phyloP scores from a whole-genome alignment of 2,329 filamentous ascomycete species.

The Aspergillus sp. region DNA sequence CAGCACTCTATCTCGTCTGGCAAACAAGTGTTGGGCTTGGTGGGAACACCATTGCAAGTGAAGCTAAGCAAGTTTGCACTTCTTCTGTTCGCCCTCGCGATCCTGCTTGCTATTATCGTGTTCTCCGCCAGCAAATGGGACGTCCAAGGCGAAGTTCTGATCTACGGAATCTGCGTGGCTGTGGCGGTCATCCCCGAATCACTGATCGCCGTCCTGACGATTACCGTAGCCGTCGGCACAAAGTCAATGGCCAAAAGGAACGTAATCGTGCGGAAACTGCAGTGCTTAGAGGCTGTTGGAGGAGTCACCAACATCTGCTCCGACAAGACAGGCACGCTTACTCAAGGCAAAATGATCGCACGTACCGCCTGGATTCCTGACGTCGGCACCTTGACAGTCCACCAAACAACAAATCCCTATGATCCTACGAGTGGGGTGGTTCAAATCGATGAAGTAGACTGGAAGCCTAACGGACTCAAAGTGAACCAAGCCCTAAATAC shows the following conservation, averaged over 20 bases:
- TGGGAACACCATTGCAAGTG: slow-evolving; percentile 78
- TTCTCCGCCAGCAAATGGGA: slow-evolving; percentile 59
- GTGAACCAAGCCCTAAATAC: slow-evolving; percentile 42
- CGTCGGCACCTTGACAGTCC: slow-evolving; percentile 51
- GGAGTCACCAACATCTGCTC: slow-evolving; percentile 58
- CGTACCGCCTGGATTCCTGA: slow-evolving; percentile 57
- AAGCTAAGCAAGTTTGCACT: slow-evolving; percentile 84
- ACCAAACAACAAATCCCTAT: slow-evolving; percentile 52
- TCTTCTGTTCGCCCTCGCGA: slow-evolving; percentile 70
- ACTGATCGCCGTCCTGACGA: slow-evolving; percentile 61
- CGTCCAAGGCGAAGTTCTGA: slow-evolving; percentile 56
- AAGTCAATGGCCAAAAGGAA: slow-evolving; percentile 53
- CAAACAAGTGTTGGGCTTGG: slow-evolving; percentile 51
- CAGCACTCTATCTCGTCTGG: slow-evolving; percentile 44
- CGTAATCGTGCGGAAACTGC: slow-evolving; percentile 54
- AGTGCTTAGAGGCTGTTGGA: slow-evolving; percentile 55
- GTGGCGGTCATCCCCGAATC: slow-evolving; percentile 63
- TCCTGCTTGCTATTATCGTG: slow-evolving; percentile 61
- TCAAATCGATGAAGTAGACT: slow-evolving; percentile 34
- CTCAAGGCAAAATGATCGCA: slow-evolving; percentile 59
- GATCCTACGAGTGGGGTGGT: slow-evolving; percentile 54
- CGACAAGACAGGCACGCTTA: slow-evolving; percentile 57
- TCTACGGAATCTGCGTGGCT: slow-evolving; percentile 58
- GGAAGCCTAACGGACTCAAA: slow-evolving; percentile 23
- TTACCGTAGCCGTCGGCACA: slow-evolving; percentile 58